Percentiles rank a stretch among this genome's conserved stretches.
Evolutionary conservation across 805 yeast genomes (phyloP).

Genomic region (Zygoascus bituminiphila): DNA sequence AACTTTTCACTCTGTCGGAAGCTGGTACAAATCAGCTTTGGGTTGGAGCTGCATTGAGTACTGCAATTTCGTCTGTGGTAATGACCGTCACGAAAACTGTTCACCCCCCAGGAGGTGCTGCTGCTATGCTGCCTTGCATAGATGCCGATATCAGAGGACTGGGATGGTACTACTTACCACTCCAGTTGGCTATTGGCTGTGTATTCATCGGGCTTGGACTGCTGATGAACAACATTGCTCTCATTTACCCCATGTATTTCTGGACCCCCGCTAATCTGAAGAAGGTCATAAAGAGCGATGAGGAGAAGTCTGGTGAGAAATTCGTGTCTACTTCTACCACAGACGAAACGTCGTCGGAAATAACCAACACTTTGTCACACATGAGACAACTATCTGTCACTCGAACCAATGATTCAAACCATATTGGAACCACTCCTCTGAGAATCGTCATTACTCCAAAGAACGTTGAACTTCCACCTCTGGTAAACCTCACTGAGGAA

Average conservation of each 20-base stretch:
- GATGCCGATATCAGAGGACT: conserved; percentile 38
- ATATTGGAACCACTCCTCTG: background rate
- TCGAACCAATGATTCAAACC: background rate
- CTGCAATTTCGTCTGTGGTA: conserved; percentile 43
- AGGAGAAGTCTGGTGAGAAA: no score
- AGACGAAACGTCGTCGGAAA: background rate
- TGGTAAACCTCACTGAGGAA: conserved; percentile 15
- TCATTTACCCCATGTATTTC: conserved; percentile 54
- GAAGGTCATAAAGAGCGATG: background rate
- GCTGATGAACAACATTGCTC: conserved; percentile 44
- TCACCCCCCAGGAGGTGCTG: conserved; percentile 70
- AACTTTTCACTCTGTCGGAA: conserved; percentile 41
- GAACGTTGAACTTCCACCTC: conserved; percentile 2
- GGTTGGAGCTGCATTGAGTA: conserved; percentile 51
- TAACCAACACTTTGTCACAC: background rate
- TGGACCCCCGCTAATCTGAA: conserved; percentile 35
- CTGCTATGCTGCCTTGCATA: conserved; percentile 49
- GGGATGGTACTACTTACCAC: conserved; percentile 63
- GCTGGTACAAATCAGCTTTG: conserved; percentile 43
- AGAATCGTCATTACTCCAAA: conserved; percentile 4
- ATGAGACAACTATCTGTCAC: background rate
- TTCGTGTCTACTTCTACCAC: background rate
- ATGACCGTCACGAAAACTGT: conserved; percentile 49
- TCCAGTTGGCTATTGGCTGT: conserved; percentile 41
- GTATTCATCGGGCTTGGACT: conserved; percentile 44